Conservation (phyloP, 1,139 yeast genomes). For the Saccharomyces hybrid region DNA sequence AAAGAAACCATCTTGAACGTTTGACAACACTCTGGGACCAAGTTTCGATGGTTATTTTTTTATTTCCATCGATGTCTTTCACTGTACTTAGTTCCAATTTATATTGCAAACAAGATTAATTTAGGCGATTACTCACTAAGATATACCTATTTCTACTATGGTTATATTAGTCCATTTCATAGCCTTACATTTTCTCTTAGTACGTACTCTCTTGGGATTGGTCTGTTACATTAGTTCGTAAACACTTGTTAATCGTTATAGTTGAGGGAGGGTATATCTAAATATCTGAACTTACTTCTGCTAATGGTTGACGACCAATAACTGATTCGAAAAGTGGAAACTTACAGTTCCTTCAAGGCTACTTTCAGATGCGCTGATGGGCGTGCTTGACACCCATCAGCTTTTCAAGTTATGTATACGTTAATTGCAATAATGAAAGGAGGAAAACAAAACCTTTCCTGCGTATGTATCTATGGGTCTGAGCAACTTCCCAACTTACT, state of each 20-base stretch:
- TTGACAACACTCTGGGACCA: conserved; percentile 1
- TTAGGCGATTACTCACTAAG: conserved; percentile 3
- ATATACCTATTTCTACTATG: conserved; percentile 1
- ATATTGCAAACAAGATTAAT: neutral
- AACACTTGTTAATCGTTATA: neutral
- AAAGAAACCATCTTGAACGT: neutral
- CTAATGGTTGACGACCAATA: too few relatives aligned
- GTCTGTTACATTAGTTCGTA: neutral
- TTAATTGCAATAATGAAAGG: too few relatives aligned
- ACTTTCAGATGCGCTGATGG: too few relatives aligned
- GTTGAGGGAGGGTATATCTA: too few relatives aligned
- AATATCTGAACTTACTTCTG: too few relatives aligned
- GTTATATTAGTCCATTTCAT: conserved; percentile 4
- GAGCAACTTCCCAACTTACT: too few relatives aligned
- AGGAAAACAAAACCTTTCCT: too few relatives aligned
- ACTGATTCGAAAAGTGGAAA: too few relatives aligned
- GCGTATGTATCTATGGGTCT: too few relatives aligned
- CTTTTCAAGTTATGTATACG: too few relatives aligned
- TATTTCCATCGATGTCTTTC: neutral
- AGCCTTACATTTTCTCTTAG: neutral
- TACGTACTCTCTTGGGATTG: neutral
- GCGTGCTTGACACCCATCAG: too few relatives aligned
- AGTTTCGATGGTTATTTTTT: neutral
- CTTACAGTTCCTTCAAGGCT: too few relatives aligned
- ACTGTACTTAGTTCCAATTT: conserved; percentile 2